Percentiles rank a stretch among this genome's conserved stretches.
These are phyloP conservation scores for Cardamine chenopodiifolia DNA, from an alignment of 345 rosid genomes.

Conservation along the genomic window DNA sequence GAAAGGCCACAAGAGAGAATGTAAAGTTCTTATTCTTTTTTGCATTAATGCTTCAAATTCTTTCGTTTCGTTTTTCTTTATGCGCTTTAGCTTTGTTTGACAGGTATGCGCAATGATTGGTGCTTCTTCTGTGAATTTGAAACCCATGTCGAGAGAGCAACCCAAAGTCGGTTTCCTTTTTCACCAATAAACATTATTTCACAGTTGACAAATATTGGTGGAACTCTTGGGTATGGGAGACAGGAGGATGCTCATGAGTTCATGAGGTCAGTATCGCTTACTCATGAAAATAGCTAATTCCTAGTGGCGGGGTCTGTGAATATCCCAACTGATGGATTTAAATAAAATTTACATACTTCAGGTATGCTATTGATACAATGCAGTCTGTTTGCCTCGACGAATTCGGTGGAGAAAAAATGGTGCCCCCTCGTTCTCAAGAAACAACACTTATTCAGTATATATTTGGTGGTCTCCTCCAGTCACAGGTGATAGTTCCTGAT, in stretches of 20 bases:
- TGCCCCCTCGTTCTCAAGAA: conserved; percentile 68
- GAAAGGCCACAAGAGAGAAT: conserved; percentile 80
- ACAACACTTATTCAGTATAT: conserved; percentile 91
- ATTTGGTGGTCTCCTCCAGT: conserved; percentile 93
- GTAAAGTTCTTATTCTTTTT: conserved; percentile 46
- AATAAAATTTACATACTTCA: conserved; percentile 36
- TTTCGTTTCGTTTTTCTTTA: conserved; percentile 3
- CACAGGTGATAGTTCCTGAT: conserved; percentile 63
- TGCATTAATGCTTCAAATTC: neutral
- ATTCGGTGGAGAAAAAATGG: conserved; percentile 90
- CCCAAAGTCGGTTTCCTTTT: conserved; percentile 63
- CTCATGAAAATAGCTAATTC: neutral
- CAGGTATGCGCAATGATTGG: conserved; percentile 91
- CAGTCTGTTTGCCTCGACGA: conserved; percentile 94
- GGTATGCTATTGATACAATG: conserved; percentile 94
- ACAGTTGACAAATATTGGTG: conserved; percentile 78
- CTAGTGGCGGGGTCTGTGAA: neutral
- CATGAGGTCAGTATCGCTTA: conserved; percentile 65
- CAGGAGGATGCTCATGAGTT: conserved; percentile 99
- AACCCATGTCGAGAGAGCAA: conserved; percentile 75
- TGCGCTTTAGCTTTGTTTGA: conserved; percentile 26
- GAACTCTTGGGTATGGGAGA: conserved; percentile 95
- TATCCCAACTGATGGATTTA: neutral
- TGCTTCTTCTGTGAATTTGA: conserved; percentile 91
- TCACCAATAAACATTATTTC: conserved; percentile 86